A percentile compares a stretch with the other conserved stretches of the same genome.
These are phyloP conservation scores for Alternaria sp. DNA, from an alignment of 2,329 filamentous ascomycete genomes.

Conservation along the genomic window DNA sequence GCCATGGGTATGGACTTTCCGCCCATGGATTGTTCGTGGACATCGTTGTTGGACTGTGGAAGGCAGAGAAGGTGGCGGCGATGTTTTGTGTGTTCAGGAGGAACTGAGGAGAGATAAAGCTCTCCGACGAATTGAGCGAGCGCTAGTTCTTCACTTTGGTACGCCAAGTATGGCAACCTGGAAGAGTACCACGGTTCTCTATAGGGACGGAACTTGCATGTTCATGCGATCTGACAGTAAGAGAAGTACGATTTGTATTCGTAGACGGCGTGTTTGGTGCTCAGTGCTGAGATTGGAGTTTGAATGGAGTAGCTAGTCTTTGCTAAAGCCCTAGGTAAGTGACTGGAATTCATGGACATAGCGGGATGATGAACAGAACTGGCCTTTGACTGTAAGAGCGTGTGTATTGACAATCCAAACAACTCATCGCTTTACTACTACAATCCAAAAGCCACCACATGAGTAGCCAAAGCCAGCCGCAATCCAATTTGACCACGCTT, in stretches of 20 bases:
- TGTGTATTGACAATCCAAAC: not conserved
- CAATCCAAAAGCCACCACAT: not conserved
- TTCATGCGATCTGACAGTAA: not conserved
- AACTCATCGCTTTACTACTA: not conserved
- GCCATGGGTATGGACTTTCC: slow-evolving; percentile 14
- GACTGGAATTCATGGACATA: too few relatives aligned
- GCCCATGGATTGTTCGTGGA: slow-evolving; percentile 8
- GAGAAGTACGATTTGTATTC: not conserved
- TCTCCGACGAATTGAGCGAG: slow-evolving; percentile 6
- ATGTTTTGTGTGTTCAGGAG: slow-evolving; percentile 10
- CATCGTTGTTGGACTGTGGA: slow-evolving; percentile 4
- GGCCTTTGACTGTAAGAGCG: too few relatives aligned
- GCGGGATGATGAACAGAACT: too few relatives aligned
- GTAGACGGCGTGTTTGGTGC: not conserved
- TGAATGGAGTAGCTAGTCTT: too few relatives aligned
- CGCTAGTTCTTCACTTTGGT: slow-evolving; percentile 9
- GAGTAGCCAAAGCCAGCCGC: not conserved
- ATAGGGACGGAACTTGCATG: not conserved
- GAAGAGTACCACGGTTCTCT: slow-evolving; percentile 5
- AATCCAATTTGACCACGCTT: not conserved
- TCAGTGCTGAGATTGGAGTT: too few relatives aligned
- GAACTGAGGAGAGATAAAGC: slow-evolving; percentile 2
- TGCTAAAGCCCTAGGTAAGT: too few relatives aligned
- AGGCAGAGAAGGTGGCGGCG: not conserved
- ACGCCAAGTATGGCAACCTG: slow-evolving; percentile 6